phyloP scores from a whole-genome alignment of 257 asterid species.

The Lavandula angustifolia region DNA sequence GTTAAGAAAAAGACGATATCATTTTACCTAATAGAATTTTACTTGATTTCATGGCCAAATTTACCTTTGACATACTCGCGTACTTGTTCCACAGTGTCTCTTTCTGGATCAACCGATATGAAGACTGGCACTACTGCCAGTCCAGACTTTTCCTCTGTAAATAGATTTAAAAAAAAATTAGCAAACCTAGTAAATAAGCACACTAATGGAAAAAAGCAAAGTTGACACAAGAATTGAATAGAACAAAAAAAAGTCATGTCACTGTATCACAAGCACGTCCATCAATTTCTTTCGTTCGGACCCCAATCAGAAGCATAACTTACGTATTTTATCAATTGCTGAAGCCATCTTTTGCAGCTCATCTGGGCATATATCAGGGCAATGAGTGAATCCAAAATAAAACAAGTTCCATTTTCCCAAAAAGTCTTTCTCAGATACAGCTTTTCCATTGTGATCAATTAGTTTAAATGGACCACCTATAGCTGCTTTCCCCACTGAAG shows the following conservation, averaged over 20 bases:
- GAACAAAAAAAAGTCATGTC: not conserved
- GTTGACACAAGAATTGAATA: constrained; percentile 8
- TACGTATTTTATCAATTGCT: constrained; percentile 89
- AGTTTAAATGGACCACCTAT: constrained; percentile 94
- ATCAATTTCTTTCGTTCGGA: not conserved
- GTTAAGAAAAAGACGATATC: not conserved
- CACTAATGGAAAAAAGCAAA: not conserved
- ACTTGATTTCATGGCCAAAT: constrained; percentile 11
- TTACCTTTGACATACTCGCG: constrained; percentile 86
- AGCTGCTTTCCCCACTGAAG: constrained; percentile 85
- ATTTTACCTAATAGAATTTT: constrained; percentile 9
- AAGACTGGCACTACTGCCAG: constrained; percentile 80
- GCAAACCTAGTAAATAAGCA: constrained; percentile 10
- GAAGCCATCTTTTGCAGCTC: constrained; percentile 83
- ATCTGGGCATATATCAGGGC: constrained; percentile 98
- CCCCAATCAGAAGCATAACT: constrained; percentile 31
- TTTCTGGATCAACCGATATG: constrained; percentile 94
- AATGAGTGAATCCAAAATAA: constrained; percentile 94
- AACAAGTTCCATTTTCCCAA: constrained; percentile 80
- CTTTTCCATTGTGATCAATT: constrained; percentile 79
- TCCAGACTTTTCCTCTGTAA: constrained; percentile 74
- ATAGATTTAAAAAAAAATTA: constrained; percentile 13
- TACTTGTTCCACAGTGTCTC: constrained; percentile 91
- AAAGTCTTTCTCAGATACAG: constrained; percentile 75
- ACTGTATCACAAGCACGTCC: not conserved